phyloP scores from a whole-genome alignment of 192 early-diverging fungal genomes.

The Haplosporangium gracile region DNA sequence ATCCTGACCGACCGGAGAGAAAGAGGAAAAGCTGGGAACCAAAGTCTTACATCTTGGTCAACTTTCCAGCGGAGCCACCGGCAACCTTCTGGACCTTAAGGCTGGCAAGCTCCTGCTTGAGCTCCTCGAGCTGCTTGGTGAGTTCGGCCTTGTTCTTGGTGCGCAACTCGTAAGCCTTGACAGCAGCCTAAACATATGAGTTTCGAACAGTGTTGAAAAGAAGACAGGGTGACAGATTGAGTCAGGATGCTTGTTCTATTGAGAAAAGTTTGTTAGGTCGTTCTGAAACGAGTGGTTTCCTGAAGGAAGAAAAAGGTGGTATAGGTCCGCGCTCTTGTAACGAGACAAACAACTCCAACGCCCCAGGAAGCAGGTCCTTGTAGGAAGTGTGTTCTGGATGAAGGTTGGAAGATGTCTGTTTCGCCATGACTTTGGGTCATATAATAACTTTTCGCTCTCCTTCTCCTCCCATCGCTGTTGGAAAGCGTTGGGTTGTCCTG shows the following conservation, averaged over 20 bases:
- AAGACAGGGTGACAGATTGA: background rate
- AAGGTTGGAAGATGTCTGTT: background rate
- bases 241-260: background rate
- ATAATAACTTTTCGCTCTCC: background rate
- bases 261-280: background rate
- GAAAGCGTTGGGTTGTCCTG: background rate
- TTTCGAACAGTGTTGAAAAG: background rate
- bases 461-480: background rate
- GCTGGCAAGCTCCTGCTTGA: constrained; percentile 93
- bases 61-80: constrained; percentile 82
- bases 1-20: background rate
- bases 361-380: background rate
- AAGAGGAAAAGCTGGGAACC: background rate
- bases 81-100: constrained; percentile 96
- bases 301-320: background rate
- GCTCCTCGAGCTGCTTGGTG: constrained; percentile 87
- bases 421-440: constrained; percentile 7
- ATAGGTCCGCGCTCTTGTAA: background rate
- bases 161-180: constrained; percentile 95
- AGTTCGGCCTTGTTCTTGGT: constrained; percentile 95
- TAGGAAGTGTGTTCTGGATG: background rate
- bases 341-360: background rate
- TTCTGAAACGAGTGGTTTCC: background rate
- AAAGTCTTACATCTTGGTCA: constrained; percentile 80
- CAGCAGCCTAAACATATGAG: constrained; percentile 71